Evolutionary conservation across 2,329 filamentous ascomycete genomes (phyloP).

Genomic region (Colletotrichum camelliae): DNA sequence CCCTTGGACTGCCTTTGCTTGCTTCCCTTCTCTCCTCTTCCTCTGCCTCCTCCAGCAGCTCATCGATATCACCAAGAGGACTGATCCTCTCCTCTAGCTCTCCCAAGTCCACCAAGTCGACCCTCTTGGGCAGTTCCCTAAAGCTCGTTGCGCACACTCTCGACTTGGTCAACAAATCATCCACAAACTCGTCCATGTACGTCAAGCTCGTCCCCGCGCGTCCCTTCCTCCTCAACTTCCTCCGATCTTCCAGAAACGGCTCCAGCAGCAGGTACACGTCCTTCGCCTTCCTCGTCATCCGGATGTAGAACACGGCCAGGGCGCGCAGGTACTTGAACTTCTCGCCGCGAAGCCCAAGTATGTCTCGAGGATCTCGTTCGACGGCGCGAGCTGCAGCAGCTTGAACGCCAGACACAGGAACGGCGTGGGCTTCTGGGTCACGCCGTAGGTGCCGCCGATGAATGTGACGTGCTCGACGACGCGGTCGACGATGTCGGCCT

Average conservation of each 20-base stretch:
- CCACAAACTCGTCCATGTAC: slow-evolving; percentile 89
- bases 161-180: slow-evolving; percentile 88
- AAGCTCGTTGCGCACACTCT: slow-evolving; percentile 89
- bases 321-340: slow-evolving; percentile 88
- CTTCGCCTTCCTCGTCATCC: slow-evolving; percentile 81
- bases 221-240: slow-evolving; percentile 82
- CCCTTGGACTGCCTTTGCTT: slow-evolving; percentile 32
- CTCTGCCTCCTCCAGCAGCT: slow-evolving; percentile 69
- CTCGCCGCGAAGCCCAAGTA: slow-evolving; percentile 79
- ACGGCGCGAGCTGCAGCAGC: slow-evolving; percentile 85
- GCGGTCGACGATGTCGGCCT: slow-evolving; percentile 82
- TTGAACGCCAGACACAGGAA: slow-evolving; percentile 97
- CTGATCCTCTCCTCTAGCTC: slow-evolving; percentile 85
- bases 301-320: slow-evolving; percentile 90
- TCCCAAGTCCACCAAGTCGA: slow-evolving; percentile 87
- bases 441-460: slow-evolving; percentile 87
- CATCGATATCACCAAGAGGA: slow-evolving; percentile 80
- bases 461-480: slow-evolving; percentile 82
- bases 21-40: slow-evolving; percentile 39
- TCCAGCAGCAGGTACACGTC: slow-evolving; percentile 84
- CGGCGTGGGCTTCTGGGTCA: slow-evolving; percentile 83
- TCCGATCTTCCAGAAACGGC: slow-evolving; percentile 78
- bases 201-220: slow-evolving; percentile 79
- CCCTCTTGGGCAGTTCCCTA: slow-evolving; percentile 86
- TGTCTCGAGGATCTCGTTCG: slow-evolving; percentile 77